Conservation (phyloP, 2,329 filamentous ascomycete genomes). For the Hypoxylon sp. region DNA sequence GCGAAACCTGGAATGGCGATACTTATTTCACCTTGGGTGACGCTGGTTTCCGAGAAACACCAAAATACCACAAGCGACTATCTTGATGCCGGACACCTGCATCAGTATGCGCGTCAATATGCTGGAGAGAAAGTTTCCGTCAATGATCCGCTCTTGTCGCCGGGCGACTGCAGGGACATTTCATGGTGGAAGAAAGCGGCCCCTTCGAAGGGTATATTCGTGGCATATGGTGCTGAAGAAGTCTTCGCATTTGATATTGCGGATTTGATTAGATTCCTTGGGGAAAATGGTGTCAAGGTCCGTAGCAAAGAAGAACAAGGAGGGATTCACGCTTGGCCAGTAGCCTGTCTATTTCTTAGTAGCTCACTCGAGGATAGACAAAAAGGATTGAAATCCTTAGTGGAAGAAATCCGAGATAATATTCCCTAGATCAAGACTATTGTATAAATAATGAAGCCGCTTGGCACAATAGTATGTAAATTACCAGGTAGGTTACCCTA, state of each 20-base stretch:
- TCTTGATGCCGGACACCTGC: conserved; percentile 75
- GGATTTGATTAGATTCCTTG: conserved; percentile 69
- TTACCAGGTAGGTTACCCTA: conserved; percentile 9
- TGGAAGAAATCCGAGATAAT: conserved; percentile 56
- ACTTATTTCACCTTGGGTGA: conserved; percentile 86
- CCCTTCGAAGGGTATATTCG: conserved; percentile 76
- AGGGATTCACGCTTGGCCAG: conserved; percentile 86
- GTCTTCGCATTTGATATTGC: conserved; percentile 81
- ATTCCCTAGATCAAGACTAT: conserved; percentile 49
- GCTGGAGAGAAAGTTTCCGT: conserved; percentile 64
- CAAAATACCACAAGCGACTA: conserved; percentile 81
- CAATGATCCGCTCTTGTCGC: conserved; percentile 74
- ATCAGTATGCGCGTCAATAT: conserved; percentile 80
- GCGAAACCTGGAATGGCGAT: conserved; percentile 69
- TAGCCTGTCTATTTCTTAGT: conserved; percentile 74
- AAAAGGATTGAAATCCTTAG: conserved; percentile 64
- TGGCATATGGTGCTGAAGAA: conserved; percentile 83
- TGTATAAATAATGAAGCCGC: conserved; percentile 12
- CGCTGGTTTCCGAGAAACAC: conserved; percentile 77
- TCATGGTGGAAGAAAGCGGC: conserved; percentile 76
- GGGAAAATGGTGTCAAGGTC: conserved; percentile 68
- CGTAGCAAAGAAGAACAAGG: conserved; percentile 72
- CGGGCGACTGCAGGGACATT: conserved; percentile 77
- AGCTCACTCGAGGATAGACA: conserved; percentile 64
- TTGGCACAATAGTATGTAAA: conserved; percentile 25